phyloP scores from a whole-genome alignment of 2,329 filamentous ascomycete genomes.

The Purpureocillium lavendulum region DNA sequence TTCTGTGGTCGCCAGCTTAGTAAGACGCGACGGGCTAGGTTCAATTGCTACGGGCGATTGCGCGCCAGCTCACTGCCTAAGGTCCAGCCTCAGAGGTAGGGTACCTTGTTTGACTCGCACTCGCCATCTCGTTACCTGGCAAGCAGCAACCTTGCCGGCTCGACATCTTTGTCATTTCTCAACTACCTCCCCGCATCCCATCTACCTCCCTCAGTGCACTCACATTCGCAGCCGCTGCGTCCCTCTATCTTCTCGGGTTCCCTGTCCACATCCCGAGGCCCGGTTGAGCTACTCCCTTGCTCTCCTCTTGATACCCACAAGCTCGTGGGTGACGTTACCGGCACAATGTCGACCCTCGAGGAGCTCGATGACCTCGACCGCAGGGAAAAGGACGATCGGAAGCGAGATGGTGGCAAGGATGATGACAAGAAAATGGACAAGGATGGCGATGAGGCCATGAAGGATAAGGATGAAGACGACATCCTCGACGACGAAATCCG shows the following conservation, averaged over 20 bases:
- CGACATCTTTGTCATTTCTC: too few species aligned
- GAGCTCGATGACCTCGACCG: constrained; percentile 86
- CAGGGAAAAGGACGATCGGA: constrained; percentile 65
- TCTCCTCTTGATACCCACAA: not conserved
- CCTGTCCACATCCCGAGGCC: too few species aligned
- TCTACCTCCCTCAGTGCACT: too few species aligned
- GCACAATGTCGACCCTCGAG: constrained; percentile 76
- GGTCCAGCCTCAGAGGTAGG: constrained; percentile 4
- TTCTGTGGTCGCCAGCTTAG: too few species aligned
- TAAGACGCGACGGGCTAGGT: too few species aligned
- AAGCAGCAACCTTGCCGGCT: constrained; percentile 3
- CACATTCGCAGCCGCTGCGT: too few species aligned
- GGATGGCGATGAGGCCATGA: constrained; percentile 82
- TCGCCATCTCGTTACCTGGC: not conserved
- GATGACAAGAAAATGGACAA: constrained; percentile 35
- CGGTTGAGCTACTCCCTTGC: not conserved
- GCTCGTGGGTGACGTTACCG: too few species aligned
- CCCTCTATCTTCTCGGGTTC: too few species aligned
- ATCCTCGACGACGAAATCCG: constrained; percentile 91
- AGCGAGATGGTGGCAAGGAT: constrained; percentile 23
- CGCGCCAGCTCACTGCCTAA: constrained; percentile 15
- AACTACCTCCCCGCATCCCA: too few species aligned
- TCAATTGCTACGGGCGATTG: constrained; percentile 6
- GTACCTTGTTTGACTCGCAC: not conserved
- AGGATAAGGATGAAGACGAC: constrained; percentile 68